Conservation (phyloP, 352 stramenopile species). For the Phytophthora hibernalis region DNA sequence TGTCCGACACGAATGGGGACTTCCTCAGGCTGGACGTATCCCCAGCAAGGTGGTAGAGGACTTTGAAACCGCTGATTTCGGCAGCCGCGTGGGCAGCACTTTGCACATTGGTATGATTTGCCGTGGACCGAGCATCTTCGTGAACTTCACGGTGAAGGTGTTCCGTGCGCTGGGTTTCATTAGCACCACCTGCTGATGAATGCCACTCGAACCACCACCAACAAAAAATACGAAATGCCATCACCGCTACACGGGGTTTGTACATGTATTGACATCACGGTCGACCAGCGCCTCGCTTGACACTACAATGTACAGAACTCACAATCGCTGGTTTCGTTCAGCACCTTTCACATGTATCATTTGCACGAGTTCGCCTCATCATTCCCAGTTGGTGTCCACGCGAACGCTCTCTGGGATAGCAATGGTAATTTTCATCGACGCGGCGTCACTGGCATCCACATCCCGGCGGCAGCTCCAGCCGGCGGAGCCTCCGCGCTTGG, state of each 20-base stretch:
- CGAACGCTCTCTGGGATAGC: conserved; percentile 50
- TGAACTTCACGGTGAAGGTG: too few relatives aligned
- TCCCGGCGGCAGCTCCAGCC: conserved; percentile 60
- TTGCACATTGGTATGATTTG: not conserved
- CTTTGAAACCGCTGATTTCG: not conserved
- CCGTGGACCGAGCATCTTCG: too few relatives aligned
- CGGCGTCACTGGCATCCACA: conserved; percentile 36
- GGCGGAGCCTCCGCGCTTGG: conserved; percentile 38
- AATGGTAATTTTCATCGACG: conserved; percentile 58
- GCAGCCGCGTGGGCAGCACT: not conserved
- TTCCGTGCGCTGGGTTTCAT: too few relatives aligned
- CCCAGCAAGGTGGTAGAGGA: not conserved
- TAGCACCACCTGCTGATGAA: too few relatives aligned
- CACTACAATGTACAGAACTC: too few relatives aligned
- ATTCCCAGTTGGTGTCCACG: conserved; percentile 47
- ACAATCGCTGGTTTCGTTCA: not conserved
- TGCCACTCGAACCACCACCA: too few relatives aligned
- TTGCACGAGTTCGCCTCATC: conserved; percentile 19
- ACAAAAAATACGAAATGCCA: too few relatives aligned
- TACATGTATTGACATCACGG: too few relatives aligned
- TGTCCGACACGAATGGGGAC: not conserved
- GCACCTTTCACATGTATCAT: not conserved
- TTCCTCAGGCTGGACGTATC: not conserved
- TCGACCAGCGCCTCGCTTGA: too few relatives aligned
- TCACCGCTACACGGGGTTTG: too few relatives aligned